Base-by-base conservation (phyloP, 805 yeast genomes). In the Zygoascus bituminiphila region DNA sequence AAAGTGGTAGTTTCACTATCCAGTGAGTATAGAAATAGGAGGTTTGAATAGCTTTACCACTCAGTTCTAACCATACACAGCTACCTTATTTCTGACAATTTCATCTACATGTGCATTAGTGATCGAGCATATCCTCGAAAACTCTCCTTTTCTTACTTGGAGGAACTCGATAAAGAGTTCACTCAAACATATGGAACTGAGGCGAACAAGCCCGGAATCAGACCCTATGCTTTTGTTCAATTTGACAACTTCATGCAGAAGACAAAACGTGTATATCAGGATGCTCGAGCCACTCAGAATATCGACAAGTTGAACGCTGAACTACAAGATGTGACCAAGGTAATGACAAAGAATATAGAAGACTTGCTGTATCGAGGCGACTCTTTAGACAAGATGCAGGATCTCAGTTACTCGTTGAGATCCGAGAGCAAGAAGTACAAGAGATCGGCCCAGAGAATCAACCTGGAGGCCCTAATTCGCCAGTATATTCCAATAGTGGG, bases 331-430 rank as follows among this genome's bases (percentile, higher is more conserved):
- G 98, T 93, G 42, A 88, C 91, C 58, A 81, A 86, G 54, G 94
- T 93, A 49, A 86, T 93, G 95, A 88, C 95, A 51, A 91, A 91
- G 60, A 93, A 93, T 65, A 93, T 93, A 50, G 98, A 93, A 65
- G 98, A 93, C 66, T 71, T 93, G 55, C 74, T 93, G 35, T 89
- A 91, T 66, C 76, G 99, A 61, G 99, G 99, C 10, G 98, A 93
- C 64, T 82, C 89, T 5, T 74, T 93, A 56, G 98, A 93, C 65
- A 58, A 67, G 41, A 86, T 93, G 91, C 79, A 87, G 51, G 96
- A 93, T 62, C 73, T 93, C 61, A 85, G 96, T 29, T 78, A 82
- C 9, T 76, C 82, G 38, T 74, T 93, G 64, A 79, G 86, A 59
- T 78, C 79, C 53, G 94, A 89, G 63, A 83, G 95, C 12, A 78